Percentiles rank a stretch among this genome's conserved stretches.
Conservation (phyloP, 2,329 filamentous ascomycete species). For the Diaporthe helianthi region DNA sequence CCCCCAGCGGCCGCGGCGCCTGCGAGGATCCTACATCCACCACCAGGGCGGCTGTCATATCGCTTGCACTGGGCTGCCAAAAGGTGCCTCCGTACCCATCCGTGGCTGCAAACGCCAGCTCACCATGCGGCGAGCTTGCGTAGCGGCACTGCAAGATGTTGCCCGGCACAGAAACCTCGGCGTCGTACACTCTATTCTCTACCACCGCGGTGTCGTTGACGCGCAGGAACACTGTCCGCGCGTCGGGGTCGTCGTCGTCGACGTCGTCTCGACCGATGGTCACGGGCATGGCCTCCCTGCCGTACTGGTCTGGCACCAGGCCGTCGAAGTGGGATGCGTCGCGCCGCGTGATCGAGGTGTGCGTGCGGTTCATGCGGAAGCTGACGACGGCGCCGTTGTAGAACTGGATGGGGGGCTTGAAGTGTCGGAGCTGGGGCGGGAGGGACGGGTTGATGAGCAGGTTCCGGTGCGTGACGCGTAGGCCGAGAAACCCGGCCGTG, state of each 20-base stretch:
- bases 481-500: slow-evolving; percentile 71
- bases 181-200: slow-evolving; percentile 60
- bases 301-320: slow-evolving; percentile 30
- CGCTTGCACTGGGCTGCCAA: slow-evolving; percentile 65
- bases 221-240: slow-evolving; percentile 47
- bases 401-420: slow-evolving; percentile 44
- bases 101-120: slow-evolving; percentile 68
- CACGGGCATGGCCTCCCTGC: slow-evolving; percentile 41
- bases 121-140: slow-evolving; percentile 57
- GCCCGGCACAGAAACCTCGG: slow-evolving; percentile 53
- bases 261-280: slow-evolving; percentile 56
- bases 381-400: slow-evolving; percentile 43
- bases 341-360: slow-evolving; percentile 37
- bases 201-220: slow-evolving; percentile 56
- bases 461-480: slow-evolving; percentile 65
- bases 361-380: slow-evolving; percentile 39
- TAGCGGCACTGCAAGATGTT: slow-evolving; percentile 68
- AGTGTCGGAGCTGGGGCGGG: slow-evolving; percentile 60
- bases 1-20: slow-evolving; percentile 17
- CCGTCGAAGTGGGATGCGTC: slow-evolving; percentile 30
- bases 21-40: slow-evolving; percentile 50
- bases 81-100: slow-evolving; percentile 70
- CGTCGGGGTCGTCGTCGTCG: slow-evolving; percentile 46
- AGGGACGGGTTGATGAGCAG: slow-evolving; percentile 69
- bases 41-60: slow-evolving; percentile 61